Evolutionary conservation across 257 asterid genomes (phyloP), one percentile per base, ranked within the genome.

Genomic region (Primulina tabacum): DNA sequence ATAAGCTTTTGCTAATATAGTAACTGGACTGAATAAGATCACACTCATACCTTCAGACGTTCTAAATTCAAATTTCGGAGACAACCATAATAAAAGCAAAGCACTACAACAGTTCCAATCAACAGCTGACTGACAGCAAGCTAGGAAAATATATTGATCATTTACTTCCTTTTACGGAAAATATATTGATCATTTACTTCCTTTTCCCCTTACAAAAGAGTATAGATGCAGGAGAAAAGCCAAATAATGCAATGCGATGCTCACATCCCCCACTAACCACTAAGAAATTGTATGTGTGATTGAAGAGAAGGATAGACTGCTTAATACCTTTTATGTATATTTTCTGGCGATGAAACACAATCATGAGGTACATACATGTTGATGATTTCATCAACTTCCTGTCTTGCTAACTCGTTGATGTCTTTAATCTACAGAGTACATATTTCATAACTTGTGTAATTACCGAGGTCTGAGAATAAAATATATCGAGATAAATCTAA

Each of bases 351-450:
- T 37, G 95, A 82, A 75, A 82, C 76, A 78, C 69, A 70, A 73
- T 80, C 90, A 75, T 82, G 83, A 71, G 82, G 78, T 69, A 80
- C 75, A 81, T 90, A 91, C 75, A 75, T 56, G 71, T 79, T 84
- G 77, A 89, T 86, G 77, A 89, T 85, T 79, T 89, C 97, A 71
- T 90, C 99, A 73, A 94, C 95, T 87, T 94, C 99, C 78, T 89
- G 97, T 64, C 97, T 91, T 56, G 99, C 86, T 65, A 94, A 78
- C 83, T 94, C 97, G 75, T 90, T 93, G 75, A 93, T 90, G 82
- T 94, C 99, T 80, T 85, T 92, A 74, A 91, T 85, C 97, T 94
- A 74, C 63, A 76, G 63, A 66, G 29, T 30, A 40, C 37, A 77
- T 5, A 72, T 55, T 28, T 28, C n/a, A 43, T 10, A 12, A 43